A percentile compares a stretch with the other conserved stretches of the same genome.
phyloP scores from a whole-genome alignment of 345 rosid genomes.

The Camelina sativa region DNA sequence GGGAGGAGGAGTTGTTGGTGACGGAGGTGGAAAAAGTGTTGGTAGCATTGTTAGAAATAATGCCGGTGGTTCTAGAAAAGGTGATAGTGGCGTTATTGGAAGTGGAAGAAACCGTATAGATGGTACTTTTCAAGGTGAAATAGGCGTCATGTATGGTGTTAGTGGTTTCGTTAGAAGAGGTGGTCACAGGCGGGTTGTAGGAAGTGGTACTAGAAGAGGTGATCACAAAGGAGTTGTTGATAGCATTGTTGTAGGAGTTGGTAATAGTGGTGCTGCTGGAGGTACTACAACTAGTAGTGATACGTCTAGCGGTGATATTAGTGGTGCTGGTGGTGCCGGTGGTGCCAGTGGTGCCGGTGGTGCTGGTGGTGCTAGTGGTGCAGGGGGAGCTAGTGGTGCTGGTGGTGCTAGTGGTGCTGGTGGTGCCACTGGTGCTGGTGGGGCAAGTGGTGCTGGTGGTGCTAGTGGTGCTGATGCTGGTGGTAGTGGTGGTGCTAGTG shows the following conservation, averaged over 20 bases:
- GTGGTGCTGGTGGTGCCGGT: background rate
- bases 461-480: background rate
- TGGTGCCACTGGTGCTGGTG: slow-evolving; percentile 1
- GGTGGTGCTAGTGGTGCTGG: background rate
- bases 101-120: no score
- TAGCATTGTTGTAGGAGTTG: background rate
- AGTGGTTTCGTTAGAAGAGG: background rate
- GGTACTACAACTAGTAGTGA: background rate
- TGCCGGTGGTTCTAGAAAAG: no score
- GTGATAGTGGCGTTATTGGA: no score
- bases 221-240: background rate
- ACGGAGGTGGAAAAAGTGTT: background rate
- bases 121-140: background rate
- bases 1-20: slow-evolving; percentile 9
- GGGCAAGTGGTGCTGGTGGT: background rate
- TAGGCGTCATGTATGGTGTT: background rate
- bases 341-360: background rate
- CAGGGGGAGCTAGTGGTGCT: background rate
- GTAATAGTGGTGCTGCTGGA: background rate
- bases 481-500: background rate
- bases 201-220: background rate
- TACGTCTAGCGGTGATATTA: background rate
- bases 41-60: no score
- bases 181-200: no score
- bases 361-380: background rate